phyloP scores from a whole-genome alignment of 2,329 filamentous ascomycete species.

The Mariannaea elegans region DNA sequence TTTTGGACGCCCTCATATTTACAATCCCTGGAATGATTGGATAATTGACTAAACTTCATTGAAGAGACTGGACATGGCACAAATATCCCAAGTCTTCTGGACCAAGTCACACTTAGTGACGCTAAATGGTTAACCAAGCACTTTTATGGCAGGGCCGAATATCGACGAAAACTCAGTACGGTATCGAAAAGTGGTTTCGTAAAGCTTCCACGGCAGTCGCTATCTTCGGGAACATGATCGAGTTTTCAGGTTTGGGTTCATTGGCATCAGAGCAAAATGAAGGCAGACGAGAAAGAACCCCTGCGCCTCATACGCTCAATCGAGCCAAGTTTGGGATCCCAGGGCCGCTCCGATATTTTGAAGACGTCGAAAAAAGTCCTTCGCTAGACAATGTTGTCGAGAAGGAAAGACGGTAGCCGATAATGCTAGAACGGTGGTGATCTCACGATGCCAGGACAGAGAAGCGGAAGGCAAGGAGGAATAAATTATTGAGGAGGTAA shows the following conservation, averaged over 20 bases:
- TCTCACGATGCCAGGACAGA: background rate
- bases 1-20: slow-evolving; percentile 27
- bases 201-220: slow-evolving; percentile 31
- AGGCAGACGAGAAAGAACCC: slow-evolving; percentile 1
- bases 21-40: slow-evolving; percentile 32
- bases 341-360: slow-evolving; percentile 20
- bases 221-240: slow-evolving; percentile 32
- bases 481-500: slow-evolving; percentile 12
- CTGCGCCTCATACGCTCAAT: slow-evolving; percentile 6
- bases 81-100: slow-evolving; percentile 12
- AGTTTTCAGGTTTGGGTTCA: slow-evolving; percentile 36
- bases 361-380: slow-evolving; percentile 11
- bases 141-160: slow-evolving; percentile 23
- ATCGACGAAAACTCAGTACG: slow-evolving; percentile 25
- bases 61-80: slow-evolving; percentile 16
- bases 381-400: background rate
- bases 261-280: slow-evolving; percentile 26
- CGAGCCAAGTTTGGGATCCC: slow-evolving; percentile 24
- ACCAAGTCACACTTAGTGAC: slow-evolving; percentile 25
- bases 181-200: slow-evolving; percentile 29
- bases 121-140: slow-evolving; percentile 26
- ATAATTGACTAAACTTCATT: slow-evolving; percentile 28
- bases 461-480: slow-evolving; percentile 9
- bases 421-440: slow-evolving; percentile 9
- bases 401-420: slow-evolving; percentile 1